Evolutionary conservation across 108 stramenopile genomes (phyloP), one percentile per base, ranked within the genome.

Genomic region (Cyclotella choctawhatcheeana): DNA sequence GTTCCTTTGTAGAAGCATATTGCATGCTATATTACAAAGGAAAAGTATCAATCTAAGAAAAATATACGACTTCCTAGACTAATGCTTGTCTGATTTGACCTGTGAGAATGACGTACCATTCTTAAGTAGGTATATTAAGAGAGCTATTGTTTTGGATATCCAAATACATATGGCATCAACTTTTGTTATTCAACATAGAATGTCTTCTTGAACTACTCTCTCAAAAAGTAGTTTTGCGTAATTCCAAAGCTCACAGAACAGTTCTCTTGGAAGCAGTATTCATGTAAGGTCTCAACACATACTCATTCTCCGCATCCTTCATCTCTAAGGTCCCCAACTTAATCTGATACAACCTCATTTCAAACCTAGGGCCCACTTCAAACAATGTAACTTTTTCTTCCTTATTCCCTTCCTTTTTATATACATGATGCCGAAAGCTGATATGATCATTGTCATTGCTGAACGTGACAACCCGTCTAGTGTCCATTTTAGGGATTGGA

Each of bases 361-460:
- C 99, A 79, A 99, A 99, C 6, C 99, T 81, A 14, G 99, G 99
- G 5, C 99, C 99, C 7, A 98, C 97, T 69, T 99, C 99, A 63
- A 88, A 88, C 61, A 99, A 77, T 24, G 83, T 71, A 1, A 99
- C 97, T 26, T 95, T 77, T 43, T 97, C 93, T 63, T 83, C 78
- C 26, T 58, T 60, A 30, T 59, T 64, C 1, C 86, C 67, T 22
- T 85, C 76, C 59, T 94, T 96, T 71, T 87, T 93, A 75, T 89
- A 98, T 76, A 93, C 97, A 89, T 99, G 98, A 84, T 99, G 99
- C 17, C 99, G 97, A 65, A 99, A 98, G 58, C 86, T 89, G 53
- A 99, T 96, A 65, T 89, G 97, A 82, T 99, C 99, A 74, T 93
- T 79, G 58, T 96, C 78, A 79, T 99, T 99, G 33, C 85, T 76